Base-by-base conservation (phyloP, 768 basidiomycete genomes). In the Chalciporus chontae region DNA sequence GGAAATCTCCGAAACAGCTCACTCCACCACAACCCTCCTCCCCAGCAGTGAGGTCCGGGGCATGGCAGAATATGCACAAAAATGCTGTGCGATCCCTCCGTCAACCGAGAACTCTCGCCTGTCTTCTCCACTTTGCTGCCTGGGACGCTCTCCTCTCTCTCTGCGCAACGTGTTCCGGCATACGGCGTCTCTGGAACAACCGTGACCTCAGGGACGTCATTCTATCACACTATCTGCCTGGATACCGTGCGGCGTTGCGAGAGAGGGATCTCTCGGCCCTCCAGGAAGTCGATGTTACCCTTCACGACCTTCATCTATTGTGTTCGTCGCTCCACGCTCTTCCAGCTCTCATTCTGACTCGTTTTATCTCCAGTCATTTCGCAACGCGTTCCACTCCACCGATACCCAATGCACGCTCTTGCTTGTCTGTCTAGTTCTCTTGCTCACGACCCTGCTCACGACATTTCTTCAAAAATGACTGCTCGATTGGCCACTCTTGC, bases 371-470 rank as follows among this genome's bases (percentile, higher is more conserved):
- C 56, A 89, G 87, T 85, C 54, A 69, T 82, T 43, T 88, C 88
- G 0, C 84, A 85, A 58, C 71, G 71, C 9, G 68, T 83, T 9
- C 78, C 81, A 0, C 73, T 89, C 19, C 85, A 88, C 56, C 74
- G 73, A 29, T 91, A 90, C 57, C 87, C 88, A 0, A 79, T 79
- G 62, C 81, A 84, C 50, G 81, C 86, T 15, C 72, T 88, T 8
- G 68, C 76, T 18, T 59, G 71, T n/a, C 67, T 86, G 32, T 77
- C 76, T 13, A 65, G 69, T 5, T 51, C 72, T 3, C 50, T 59
- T 41, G 64, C 54, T 5, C 44, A 49, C 71, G 21, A 63, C 66
- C 29, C 54, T 55, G 47, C 52, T 11, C 66, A 72, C 51, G 67
- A 73, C 53, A 55, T 56, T 40, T 26, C 48, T 15, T 27, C 51